Evolutionary conservation across 2,329 filamentous ascomycete species (phyloP), one percentile per base, ranked within the genome.

Genomic region (Penicillium decumbens): DNA sequence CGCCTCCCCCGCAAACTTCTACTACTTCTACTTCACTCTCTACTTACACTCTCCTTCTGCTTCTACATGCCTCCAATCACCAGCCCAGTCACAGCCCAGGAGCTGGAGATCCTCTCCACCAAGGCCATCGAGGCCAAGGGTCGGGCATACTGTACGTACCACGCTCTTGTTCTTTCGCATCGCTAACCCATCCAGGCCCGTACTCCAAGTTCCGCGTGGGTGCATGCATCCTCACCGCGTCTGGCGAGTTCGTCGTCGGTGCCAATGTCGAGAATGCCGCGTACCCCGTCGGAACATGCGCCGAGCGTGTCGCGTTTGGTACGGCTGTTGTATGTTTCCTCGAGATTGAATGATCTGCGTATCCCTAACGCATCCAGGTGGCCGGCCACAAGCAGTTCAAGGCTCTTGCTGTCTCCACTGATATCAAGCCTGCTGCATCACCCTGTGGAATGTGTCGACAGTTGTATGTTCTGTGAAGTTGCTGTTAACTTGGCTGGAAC

Each of bases 361-460:
- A 4, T 42, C 9, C 32, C 43, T 55, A 18, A 48, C 33, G 10
- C 9, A 35, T 28, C 6, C 55, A 73, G 71, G 70, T 72, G 25
- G 71, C 70, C 23, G 76, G 70, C n/a, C 72, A 75, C 54, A 72
- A 66, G 30, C 65, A 74, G 33, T 89, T 95, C 72, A 84, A 82
- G 64, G 92, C 91, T 18, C 72, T 98, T 20, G 92, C 88, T 13
- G 90, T 98, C 3, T 81, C 88, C 6, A 95, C 91, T 5, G 88
- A 96, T 66, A 85, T 88, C 37, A 72, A 71, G 28, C 81, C 82
- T 27, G 82, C 84, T 3, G 74, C 73, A 3, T 76, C 85, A 54
- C 93, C 93, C 0, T 98, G 93, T 67, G 93, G 93, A 47, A 96
- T 95, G 90, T 97, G 92, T 70, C 79, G 92, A 62, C 92, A 96